phyloP scores from a whole-genome alignment of 441 rosid genomes.

The Euphorbia celastroides region DNA sequence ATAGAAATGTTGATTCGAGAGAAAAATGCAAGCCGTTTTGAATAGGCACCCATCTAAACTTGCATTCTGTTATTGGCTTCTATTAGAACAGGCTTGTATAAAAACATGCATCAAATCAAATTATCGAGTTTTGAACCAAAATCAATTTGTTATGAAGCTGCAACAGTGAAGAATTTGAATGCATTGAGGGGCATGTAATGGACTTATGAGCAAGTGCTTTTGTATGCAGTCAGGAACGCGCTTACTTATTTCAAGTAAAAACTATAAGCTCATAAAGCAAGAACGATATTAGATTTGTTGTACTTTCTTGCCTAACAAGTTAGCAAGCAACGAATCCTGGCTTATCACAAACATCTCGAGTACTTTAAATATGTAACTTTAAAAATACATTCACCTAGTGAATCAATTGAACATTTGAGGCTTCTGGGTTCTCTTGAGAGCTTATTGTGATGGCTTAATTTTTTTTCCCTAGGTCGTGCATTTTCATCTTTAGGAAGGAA shows the following conservation, averaged over 20 bases:
- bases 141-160: not conserved
- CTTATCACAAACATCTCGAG: constrained; percentile 1
- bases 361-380: not conserved
- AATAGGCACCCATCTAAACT: not conserved
- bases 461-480: constrained; percentile 43
- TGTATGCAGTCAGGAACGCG: not conserved
- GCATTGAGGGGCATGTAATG: not conserved
- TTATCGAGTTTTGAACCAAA: not conserved
- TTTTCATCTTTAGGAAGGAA: too few relatives aligned
- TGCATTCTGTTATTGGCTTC: not conserved
- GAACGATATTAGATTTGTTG: not conserved
- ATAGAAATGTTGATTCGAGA: not conserved
- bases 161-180: not conserved
- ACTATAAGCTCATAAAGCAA: not conserved
- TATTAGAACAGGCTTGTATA: not conserved
- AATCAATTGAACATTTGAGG: not conserved
- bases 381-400: not conserved
- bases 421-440: constrained; percentile 8
- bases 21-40: not conserved
- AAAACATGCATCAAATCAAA: not conserved
- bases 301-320: not conserved
- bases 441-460: constrained; percentile 21
- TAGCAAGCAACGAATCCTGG: not conserved
- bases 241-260: not conserved
- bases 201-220: not conserved